phyloP scores from a whole-genome alignment of 2,329 filamentous ascomycete genomes.

The Monosporascus sp. region DNA sequence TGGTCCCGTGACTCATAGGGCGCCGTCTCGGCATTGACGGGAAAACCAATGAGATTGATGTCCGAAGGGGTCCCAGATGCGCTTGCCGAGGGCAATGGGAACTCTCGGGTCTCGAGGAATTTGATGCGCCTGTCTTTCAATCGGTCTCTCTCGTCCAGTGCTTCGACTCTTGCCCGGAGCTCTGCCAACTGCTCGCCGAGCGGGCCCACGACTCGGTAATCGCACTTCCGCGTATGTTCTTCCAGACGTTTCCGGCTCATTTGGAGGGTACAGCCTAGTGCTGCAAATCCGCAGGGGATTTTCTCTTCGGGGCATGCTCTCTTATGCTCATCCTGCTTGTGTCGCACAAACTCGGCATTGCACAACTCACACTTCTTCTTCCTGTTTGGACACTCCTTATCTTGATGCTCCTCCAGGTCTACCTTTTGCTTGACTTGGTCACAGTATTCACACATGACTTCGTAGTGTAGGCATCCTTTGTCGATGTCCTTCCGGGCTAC shows the following conservation, averaged over 20 bases:
- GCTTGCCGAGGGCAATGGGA: conserved; percentile 20
- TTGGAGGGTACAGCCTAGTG: conserved; percentile 42
- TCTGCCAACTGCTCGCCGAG: conserved; percentile 42
- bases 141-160: conserved; percentile 33
- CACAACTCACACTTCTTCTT: conserved; percentile 47
- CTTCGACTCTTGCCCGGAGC: conserved; percentile 43
- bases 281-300: conserved; percentile 40
- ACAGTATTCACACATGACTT: conserved; percentile 50
- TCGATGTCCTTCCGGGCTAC: conserved; percentile 45
- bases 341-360: conserved; percentile 36
- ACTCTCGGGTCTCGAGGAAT: conserved; percentile 33
- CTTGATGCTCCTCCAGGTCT: conserved; percentile 40
- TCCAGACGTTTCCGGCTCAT: conserved; percentile 35
- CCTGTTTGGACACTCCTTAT: conserved; percentile 39
- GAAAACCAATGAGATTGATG: conserved; percentile 19
- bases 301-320: conserved; percentile 40
- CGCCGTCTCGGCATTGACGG: conserved; percentile 18
- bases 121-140: conserved; percentile 37
- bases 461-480: conserved; percentile 51
- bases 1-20: conserved; percentile 37
- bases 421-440: conserved; percentile 41
- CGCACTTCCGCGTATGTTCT: conserved; percentile 43
- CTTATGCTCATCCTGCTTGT: conserved; percentile 42
- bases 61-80: conserved; percentile 17
- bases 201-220: conserved; percentile 47